Evolutionary conservation across 768 basidiomycete species (phyloP), one percentile per base, ranked within the genome.

Genomic region (Cytidiella melzeri): DNA sequence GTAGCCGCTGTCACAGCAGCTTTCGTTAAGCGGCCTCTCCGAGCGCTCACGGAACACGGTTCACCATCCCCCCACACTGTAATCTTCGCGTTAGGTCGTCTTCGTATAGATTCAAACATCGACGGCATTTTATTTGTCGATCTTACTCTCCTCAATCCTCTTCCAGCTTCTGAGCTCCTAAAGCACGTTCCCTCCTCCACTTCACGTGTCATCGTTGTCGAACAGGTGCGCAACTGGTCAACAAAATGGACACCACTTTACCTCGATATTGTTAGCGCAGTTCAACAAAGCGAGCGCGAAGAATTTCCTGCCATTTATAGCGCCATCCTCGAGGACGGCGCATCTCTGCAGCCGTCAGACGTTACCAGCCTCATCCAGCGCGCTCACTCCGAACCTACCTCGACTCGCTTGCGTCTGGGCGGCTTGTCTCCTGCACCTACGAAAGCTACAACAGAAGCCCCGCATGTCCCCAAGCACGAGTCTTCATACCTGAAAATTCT

Each of bases 401-500:
- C 72, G 39, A 55, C 68, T 9, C 75, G 76, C 11, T 62, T 87
- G 15, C 73, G 67, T 11, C 69, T 88, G 15, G 81, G 81, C 25
- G 50, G 62, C 27, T 55, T 66, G 12, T 59, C 68, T 0, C 41
- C 67, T 3, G 48, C 59, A 19, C 43, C 53, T 5, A 59, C 64
- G n/a, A 52, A 68, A 18, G 45, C 62, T 23, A 50, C 70, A 20
- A 50, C 50, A 2, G 36, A 66, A 26, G 49, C 69, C 1, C 82
- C 84, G 9, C 81, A 84, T 53, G 69, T 92, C n/a, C 96, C 96
- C 9, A 82, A 82, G 61, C 90, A 95, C 63, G 96, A 99, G 69
- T 70, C 79, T 2, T 84, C 92, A 9, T 98, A 98, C 72, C 92
- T 87, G 54, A 88, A 85, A 64, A 85, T 97, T 21, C 80, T 99